Conservation (phyloP, 495 filamentous ascomycete genomes). For the Neurospora tetraspora region DNA sequence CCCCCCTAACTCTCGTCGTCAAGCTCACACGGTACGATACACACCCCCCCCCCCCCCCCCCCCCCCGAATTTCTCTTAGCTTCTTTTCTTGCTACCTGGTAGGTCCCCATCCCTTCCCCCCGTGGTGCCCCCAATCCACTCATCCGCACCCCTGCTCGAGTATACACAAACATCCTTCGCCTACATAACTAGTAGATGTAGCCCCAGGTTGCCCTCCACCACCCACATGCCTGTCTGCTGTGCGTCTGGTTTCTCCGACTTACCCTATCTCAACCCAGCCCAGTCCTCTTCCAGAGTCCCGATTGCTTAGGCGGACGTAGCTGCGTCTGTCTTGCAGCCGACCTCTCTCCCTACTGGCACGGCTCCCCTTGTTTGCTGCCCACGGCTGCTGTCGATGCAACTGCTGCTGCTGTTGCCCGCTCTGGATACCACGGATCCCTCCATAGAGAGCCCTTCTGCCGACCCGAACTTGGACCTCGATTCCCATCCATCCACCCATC, state of each 20-base stretch:
- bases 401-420: slow-evolving; percentile 12
- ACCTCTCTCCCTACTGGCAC: slow-evolving; percentile 18
- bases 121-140: slow-evolving; percentile 6
- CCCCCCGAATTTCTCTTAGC: slow-evolving; percentile 1
- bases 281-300: slow-evolving; percentile 8
- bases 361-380: slow-evolving; percentile 22
- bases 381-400: slow-evolving; percentile 4
- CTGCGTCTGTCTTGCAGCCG: slow-evolving; percentile 24
- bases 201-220: slow-evolving; percentile 19
- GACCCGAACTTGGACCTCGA: slow-evolving; percentile 4
- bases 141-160: slow-evolving; percentile 16
- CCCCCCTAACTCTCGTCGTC: slow-evolving; percentile 8
- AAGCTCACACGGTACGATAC: background rate
- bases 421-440: slow-evolving; percentile 5
- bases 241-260: slow-evolving; percentile 18
- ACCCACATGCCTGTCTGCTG: slow-evolving; percentile 17
- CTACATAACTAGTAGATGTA: slow-evolving; percentile 20
- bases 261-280: slow-evolving; percentile 8
- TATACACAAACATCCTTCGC: slow-evolving; percentile 18
- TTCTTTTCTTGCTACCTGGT: background rate
- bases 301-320: slow-evolving; percentile 16
- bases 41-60: slow-evolving; percentile 13
- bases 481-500: background rate
- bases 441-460: slow-evolving; percentile 1
- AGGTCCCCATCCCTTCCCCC: slow-evolving; percentile 1